phyloP scores from a whole-genome alignment of 73 alveolate species.

The Diophrys sp. region DNA sequence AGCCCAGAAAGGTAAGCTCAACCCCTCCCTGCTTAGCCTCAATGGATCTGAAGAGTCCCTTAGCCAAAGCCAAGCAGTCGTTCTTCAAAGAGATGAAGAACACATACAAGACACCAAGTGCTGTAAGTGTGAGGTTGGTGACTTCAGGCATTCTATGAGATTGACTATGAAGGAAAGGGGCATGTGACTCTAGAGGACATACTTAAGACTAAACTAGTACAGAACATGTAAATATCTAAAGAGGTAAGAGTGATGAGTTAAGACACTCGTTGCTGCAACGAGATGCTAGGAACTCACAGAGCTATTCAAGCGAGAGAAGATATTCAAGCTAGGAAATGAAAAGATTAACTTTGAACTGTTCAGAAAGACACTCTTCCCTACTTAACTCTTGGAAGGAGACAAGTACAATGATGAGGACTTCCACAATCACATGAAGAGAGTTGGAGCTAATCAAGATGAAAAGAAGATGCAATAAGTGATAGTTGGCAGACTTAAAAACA shows the following conservation, averaged over 20 bases:
- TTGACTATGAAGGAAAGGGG: conserved; percentile 60
- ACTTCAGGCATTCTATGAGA: conserved; percentile 40
- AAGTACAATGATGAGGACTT: conserved; percentile 1
- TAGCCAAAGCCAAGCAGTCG: background rate
- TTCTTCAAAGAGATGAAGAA: conserved; percentile 10
- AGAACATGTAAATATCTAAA: too few species aligned
- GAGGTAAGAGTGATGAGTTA: too few species aligned
- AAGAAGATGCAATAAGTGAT: background rate
- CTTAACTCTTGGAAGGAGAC: background rate
- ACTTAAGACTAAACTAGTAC: conserved; percentile 1
- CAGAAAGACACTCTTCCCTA: conserved; percentile 12
- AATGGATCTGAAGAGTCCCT: background rate
- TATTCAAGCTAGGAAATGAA: background rate
- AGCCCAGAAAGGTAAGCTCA: background rate
- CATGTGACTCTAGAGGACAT: conserved; percentile 32
- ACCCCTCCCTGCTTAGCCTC: background rate
- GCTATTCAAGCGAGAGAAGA: background rate
- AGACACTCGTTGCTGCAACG: too few species aligned
- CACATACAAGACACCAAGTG: background rate
- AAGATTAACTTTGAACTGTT: background rate
- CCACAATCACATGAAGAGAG: conserved; percentile 1
- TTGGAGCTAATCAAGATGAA: background rate
- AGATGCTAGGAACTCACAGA: too few species aligned
- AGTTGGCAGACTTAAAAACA: conserved; percentile 20
- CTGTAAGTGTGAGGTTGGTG: conserved; percentile 4